phyloP scores from a whole-genome alignment of 176 grass and related monocot species.

The Luzula sylvatica region DNA sequence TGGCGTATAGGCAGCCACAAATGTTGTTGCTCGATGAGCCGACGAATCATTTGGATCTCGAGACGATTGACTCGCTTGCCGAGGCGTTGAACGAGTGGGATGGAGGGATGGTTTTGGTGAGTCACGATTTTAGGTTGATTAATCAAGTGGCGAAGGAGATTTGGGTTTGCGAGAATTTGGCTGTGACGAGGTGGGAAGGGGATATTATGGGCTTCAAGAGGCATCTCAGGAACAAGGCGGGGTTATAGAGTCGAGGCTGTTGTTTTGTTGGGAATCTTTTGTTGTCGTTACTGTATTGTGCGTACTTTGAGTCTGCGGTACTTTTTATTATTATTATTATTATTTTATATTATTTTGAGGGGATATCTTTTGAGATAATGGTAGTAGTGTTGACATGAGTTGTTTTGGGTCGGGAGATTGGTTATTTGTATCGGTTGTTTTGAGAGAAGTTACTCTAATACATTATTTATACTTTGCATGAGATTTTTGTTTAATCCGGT shows the following conservation, averaged over 20 bases:
- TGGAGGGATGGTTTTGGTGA: conserved; percentile 78
- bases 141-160: conserved; percentile 90
- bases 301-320: background rate
- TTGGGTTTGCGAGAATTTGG: conserved; percentile 89
- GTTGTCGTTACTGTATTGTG: background rate
- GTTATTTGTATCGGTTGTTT: background rate
- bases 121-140: conserved; percentile 90
- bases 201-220: conserved; percentile 91
- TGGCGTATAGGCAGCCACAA: conserved; percentile 65
- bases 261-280: background rate
- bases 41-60: conserved; percentile 81
- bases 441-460: too few relatives aligned
- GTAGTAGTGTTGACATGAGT: background rate
- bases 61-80: conserved; percentile 83
- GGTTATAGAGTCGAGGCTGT: conserved; percentile 33
- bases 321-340: background rate
- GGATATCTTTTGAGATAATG: background rate
- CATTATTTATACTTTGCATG: too few relatives aligned
- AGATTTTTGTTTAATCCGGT: too few relatives aligned
- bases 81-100: conserved; percentile 91
- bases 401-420: background rate
- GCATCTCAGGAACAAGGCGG: conserved; percentile 67
- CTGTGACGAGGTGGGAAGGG: conserved; percentile 69
- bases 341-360: background rate
- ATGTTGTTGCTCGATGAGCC: conserved; percentile 77